Conservation (phyloP, 495 filamentous ascomycete genomes). For the Annulohypoxylon moriforme region DNA sequence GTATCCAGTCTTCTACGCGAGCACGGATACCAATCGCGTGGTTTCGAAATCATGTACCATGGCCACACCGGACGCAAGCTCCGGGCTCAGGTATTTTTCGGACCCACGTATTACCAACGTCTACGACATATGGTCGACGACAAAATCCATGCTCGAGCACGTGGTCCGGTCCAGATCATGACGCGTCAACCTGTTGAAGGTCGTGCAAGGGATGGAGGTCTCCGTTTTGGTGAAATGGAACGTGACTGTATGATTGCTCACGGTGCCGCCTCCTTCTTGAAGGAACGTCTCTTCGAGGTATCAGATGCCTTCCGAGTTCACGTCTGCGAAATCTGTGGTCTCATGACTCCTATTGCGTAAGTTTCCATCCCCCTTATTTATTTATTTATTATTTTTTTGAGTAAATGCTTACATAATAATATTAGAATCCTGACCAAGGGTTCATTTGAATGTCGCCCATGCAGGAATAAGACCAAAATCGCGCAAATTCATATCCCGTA, state of each 20-base stretch:
- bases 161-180: conserved; percentile 96
- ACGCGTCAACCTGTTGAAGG: conserved; percentile 98
- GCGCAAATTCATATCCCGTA: conserved; percentile 98
- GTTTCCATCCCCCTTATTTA: conserved; percentile 54
- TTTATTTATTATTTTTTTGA: neutral
- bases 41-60: conserved; percentile 99
- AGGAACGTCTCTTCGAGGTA: conserved; percentile 96
- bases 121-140: conserved; percentile 99
- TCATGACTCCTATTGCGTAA: conserved; percentile 99
- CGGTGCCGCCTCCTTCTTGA: conserved; percentile 94
- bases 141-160: conserved; percentile 97
- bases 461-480: conserved; percentile 98
- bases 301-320: conserved; percentile 98
- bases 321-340: conserved; percentile 96
- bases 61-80: conserved; percentile 95
- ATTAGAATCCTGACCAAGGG: conserved; percentile 92
- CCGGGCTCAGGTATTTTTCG: conserved; percentile 93
- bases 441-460: conserved; percentile 94
- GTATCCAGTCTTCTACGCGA: conserved; percentile 91
- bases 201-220: conserved; percentile 95
- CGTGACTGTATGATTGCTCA: conserved; percentile 99
- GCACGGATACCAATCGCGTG: conserved; percentile 94
- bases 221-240: conserved; percentile 99
- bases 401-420: conserved; percentile 40
- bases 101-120: conserved; percentile 99